Evolutionary conservation across 1,284 basidiomycete species (phyloP), one percentile per base, ranked within the genome.

Genomic region (Ceratobasidium sp.): DNA sequence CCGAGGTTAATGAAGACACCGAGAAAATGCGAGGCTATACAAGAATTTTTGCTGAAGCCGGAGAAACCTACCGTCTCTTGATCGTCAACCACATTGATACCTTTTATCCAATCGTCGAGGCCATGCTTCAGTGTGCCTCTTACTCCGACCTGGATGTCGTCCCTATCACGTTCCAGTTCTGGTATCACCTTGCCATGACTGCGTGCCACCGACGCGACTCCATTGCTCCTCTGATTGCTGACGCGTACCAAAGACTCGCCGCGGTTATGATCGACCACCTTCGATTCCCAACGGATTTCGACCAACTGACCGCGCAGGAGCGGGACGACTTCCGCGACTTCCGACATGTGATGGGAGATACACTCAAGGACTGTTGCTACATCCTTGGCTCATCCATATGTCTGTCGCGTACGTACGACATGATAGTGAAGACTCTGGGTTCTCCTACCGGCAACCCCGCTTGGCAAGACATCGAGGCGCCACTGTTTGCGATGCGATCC

Each of bases 391-490:
- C 96, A 1, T 92, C 96, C 65, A 88, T 89, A 3, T 99, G 98
- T 82, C 88, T 99, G 57, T 86, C 92, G 70, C 88, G 92, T 8
- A 91, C 96, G 12, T 94, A 96, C 84, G 90, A 94, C 75, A 89
- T 96, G 83, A 93, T 99, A 80, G 91, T 92, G 27, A 84, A 86
- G 0, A 94, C 94, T 2, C 88, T 99, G 78, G 86, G 90, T 41
- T 87, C 87, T 23, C 82, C 88, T 27, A 86, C 81, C 48, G 76
- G 81, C 33, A 66, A 79, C 73, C 80, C 79, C 18, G 79, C 87
- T 68, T 99, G 98, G 98, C 98, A 99, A 85, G 96, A 96, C 82
- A 93, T 99, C 70, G 98, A 99, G 84, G 98, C 98, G 0, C 98
- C 98, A 0, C 86, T 99, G 54, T 99, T 99, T 86, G 96, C 97